Evolutionary conservation across 495 filamentous ascomycete species (phyloP).

Genomic region (Talaromyces nanjingensis): DNA sequence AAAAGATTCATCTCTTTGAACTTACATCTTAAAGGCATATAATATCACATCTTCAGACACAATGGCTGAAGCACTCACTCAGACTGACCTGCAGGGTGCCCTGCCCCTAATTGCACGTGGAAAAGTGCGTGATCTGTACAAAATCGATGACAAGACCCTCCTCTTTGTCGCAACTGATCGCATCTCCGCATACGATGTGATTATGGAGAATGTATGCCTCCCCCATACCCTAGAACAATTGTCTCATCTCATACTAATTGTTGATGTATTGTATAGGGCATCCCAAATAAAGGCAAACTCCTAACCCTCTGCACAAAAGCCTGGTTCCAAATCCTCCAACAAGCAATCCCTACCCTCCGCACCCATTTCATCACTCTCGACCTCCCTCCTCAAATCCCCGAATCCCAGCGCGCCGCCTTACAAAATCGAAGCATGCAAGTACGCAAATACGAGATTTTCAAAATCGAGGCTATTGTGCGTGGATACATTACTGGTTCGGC

Average conservation of each 20-base stretch:
- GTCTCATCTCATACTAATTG: neutral
- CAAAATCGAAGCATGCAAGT: conserved; percentile 77
- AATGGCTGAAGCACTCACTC: conserved; percentile 43
- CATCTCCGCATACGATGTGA: conserved; percentile 91
- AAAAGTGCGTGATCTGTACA: conserved; percentile 81
- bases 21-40: neutral
- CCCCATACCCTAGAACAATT: neutral
- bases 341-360: conserved; percentile 57
- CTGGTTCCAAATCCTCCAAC: conserved; percentile 74
- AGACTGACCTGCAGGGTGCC: conserved; percentile 45
- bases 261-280: conserved; percentile 53
- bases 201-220: conserved; percentile 67
- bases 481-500: conserved; percentile 93
- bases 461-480: conserved; percentile 86
- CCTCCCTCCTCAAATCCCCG: conserved; percentile 50
- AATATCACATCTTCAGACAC: conserved; percentile 10
- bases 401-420: conserved; percentile 43
- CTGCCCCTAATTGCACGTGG: conserved; percentile 55
- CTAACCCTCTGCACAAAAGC: conserved; percentile 76
- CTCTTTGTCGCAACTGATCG: conserved; percentile 88
- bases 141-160: conserved; percentile 64
- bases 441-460: conserved; percentile 67
- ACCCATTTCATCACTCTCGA: conserved; percentile 70
- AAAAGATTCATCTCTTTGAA: neutral
- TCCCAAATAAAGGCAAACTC: conserved; percentile 76